A percentile compares a stretch with the other conserved stretches of the same genome.
These are phyloP conservation scores for Cladorrhinum sp. DNA, from an alignment of 2,329 filamentous ascomycete genomes.

Conservation along the genomic window DNA sequence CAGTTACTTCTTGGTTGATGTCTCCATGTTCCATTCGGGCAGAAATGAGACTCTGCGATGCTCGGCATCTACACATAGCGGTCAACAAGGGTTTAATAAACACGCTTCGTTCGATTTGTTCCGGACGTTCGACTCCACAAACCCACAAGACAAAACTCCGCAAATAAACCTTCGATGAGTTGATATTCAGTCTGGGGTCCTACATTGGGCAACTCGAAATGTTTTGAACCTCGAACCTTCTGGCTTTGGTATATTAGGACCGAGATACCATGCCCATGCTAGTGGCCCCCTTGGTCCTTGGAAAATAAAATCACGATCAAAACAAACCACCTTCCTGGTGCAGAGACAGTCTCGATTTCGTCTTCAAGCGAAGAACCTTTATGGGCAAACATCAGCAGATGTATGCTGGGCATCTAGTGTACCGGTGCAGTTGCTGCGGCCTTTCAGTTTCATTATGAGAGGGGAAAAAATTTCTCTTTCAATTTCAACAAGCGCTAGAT, in stretches of 20 bases:
- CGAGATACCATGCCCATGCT: neutral
- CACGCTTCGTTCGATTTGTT: neutral
- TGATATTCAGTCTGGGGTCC: neutral
- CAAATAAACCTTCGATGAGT: neutral
- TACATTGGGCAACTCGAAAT: neutral
- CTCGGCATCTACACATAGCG: too few species aligned
- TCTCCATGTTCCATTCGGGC: neutral
- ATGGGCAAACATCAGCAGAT: neutral
- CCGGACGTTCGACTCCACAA: neutral
- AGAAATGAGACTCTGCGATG: neutral
- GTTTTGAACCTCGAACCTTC: neutral
- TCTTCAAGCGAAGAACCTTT: neutral
- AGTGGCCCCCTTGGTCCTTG: too few species aligned
- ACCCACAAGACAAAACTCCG: neutral
- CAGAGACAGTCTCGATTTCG: neutral
- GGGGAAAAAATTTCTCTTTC: neutral
- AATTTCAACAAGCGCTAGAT: neutral
- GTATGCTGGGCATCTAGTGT: neutral
- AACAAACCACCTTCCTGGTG: neutral
- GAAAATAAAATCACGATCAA: neutral
- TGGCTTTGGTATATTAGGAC: neutral
- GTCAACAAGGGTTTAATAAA: neutral
- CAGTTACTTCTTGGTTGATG: neutral
- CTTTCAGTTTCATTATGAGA: neutral
- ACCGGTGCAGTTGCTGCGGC: neutral